Conservation (phyloP, 2,329 filamentous ascomycete genomes). For the Penicillium olsonii region DNA sequence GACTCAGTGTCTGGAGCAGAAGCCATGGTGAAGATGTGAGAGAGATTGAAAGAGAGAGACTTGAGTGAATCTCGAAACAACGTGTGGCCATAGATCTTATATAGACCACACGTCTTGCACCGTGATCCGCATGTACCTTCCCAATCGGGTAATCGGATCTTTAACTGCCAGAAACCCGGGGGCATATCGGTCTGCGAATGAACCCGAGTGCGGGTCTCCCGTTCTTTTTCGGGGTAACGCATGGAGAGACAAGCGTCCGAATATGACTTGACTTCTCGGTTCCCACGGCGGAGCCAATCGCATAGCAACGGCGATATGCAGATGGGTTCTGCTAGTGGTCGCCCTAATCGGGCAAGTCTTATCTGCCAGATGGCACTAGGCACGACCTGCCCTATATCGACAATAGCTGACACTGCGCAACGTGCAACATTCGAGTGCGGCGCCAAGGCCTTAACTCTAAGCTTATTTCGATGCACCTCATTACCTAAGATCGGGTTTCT, state of each 20-base stretch:
- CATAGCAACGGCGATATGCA: not conserved
- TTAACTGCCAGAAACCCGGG: not conserved
- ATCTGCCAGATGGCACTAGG: not conserved
- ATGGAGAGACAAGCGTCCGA: slow-evolving; percentile 18
- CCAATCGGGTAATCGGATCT: slow-evolving; percentile 22
- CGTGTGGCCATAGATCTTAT: slow-evolving; percentile 15
- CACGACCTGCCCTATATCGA: slow-evolving; percentile 1
- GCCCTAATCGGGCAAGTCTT: slow-evolving; percentile 5
- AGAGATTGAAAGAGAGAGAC: slow-evolving; percentile 8
- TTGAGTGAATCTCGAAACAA: slow-evolving; percentile 6
- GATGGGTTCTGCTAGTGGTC: not conserved
- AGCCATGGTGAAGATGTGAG: slow-evolving; percentile 21
- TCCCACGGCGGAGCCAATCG: slow-evolving; percentile 24
- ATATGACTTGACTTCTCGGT: too few relatives aligned
- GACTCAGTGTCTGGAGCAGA: slow-evolving; percentile 29
- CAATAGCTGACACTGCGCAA: slow-evolving; percentile 2
- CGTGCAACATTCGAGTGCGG: too few relatives aligned
- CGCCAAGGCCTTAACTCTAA: slow-evolving; percentile 13
- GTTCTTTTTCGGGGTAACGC: slow-evolving; percentile 14
- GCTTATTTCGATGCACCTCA: slow-evolving; percentile 15
- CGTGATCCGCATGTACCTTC: slow-evolving; percentile 26
- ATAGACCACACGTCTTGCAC: too few relatives aligned
- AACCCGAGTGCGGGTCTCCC: slow-evolving; percentile 15
- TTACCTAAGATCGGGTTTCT: too few relatives aligned
- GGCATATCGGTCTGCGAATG: slow-evolving; percentile 12